Percentiles rank a stretch among this genome's conserved stretches.
These are phyloP conservation scores for Penicillium thymicola DNA, from an alignment of 2,329 filamentous ascomycete species.

Conservation along the genomic window DNA sequence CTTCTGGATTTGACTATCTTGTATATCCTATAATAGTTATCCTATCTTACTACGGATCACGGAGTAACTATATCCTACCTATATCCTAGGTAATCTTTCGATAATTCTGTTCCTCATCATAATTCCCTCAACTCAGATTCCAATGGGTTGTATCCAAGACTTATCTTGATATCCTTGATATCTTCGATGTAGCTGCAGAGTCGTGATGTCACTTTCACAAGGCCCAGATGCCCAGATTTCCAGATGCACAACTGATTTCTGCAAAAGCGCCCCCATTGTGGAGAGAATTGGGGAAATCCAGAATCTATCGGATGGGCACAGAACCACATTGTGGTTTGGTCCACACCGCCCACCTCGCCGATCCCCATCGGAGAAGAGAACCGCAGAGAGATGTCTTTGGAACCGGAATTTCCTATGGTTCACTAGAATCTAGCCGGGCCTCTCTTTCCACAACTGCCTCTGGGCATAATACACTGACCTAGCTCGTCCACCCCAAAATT, in stretches of 20 bases:
- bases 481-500: background rate
- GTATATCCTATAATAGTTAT: no score
- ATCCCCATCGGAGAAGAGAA: background rate
- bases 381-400: background rate
- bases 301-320: background rate
- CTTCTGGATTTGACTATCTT: no score
- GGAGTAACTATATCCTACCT: no score
- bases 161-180: background rate
- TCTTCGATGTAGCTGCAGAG: background rate
- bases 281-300: background rate
- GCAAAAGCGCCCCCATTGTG: background rate
- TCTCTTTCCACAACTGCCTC: background rate
- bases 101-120: background rate
- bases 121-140: background rate
- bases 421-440: background rate
- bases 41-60: no score
- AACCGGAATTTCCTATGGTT: background rate
- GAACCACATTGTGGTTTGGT: background rate
- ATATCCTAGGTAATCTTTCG: no score
- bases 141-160: background rate
- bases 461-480: background rate
- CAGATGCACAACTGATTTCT: background rate
- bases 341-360: constrained; percentile 1
- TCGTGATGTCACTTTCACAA: constrained; percentile 6
- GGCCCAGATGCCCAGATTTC: background rate